Evolutionary conservation across 768 basidiomycete species (phyloP), one percentile per base, ranked within the genome.

Genomic region (Nidularia pulvinata): DNA sequence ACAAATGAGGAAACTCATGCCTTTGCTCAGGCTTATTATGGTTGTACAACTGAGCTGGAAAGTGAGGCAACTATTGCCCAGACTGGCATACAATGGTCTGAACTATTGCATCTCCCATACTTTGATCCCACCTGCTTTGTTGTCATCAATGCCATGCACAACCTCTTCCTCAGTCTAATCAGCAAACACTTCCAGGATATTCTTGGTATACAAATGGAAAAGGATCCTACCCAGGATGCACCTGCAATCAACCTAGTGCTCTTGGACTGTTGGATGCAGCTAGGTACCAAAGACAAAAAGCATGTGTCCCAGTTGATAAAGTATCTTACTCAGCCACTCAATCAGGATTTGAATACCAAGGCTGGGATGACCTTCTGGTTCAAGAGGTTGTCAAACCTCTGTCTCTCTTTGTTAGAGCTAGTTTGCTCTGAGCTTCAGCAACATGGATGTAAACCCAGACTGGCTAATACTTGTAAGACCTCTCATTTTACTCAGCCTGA

Each of bases 141-240:
- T 4, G 57, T 69, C 22, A 56, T 70, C 35, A 65, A 71, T 50
- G 57, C 64, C 5, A 71, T 72, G 69, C 70, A 72, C 51, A 61
- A 58, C 46, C 52, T 70, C 14, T 55, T 62, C 13, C 57, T 65
- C 30, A 62, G 65, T 51, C 44, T 61, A 9, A 42, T 62, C 16
- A 46, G 60, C 25, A 49, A 56, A 25, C 64, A 63, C 48, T 59
- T 49, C 19, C 10, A 25, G 6, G 32, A 32, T 9, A 49, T 49
- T 33, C 48, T 49, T 49, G 48, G 48, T 7, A 49, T 49, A 6
- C 32, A 11, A 9, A 10, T 49, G 19, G 9, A 9, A 10, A 49
- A 49, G 32, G 10, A 22, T 25, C 11, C 22, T 33, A 9, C 13
- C 19, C 14, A 19, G 11, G 48, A 49, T 19, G 6, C 6, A 49